Percentiles rank a stretch among this genome's conserved stretches.
These are phyloP conservation scores for Herpetomonas muscarum DNA, from an alignment of 208 protist genomes.

Conservation along the genomic window DNA sequence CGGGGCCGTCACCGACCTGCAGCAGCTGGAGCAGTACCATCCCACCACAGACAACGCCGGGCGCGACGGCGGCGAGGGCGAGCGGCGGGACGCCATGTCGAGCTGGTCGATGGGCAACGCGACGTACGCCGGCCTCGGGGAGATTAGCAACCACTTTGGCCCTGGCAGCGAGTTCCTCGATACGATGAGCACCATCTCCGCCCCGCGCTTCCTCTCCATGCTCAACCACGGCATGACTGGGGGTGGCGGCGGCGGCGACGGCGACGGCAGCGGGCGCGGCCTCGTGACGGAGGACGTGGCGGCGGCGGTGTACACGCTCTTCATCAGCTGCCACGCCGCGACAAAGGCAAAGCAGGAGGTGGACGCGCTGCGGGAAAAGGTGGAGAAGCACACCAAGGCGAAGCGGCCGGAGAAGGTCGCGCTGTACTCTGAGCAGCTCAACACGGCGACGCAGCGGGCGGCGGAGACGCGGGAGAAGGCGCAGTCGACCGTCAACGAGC, in stretches of 20 bases:
- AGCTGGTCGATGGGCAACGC: conserved; percentile 1
- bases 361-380: conserved; percentile 3
- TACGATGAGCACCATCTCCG: background rate
- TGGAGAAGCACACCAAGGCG: conserved; percentile 6
- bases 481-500: no score
- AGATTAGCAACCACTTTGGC: background rate
- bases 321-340: background rate
- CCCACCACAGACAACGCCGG: background rate
- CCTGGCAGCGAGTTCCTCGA: background rate
- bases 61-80: background rate
- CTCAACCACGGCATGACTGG: background rate
- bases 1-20: background rate
- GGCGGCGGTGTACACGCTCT: conserved; percentile 2
- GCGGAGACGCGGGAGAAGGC: no score
- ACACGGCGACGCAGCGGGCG: background rate
- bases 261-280: no score
- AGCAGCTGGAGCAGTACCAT: conserved; percentile 8
- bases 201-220: background rate
- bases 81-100: background rate
- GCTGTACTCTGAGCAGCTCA: background rate
- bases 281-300: background rate
- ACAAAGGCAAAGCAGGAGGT: background rate
- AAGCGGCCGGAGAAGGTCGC: conserved; percentile 5
- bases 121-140: background rate
- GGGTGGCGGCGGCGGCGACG: no score